Percentiles rank a stretch among this genome's conserved stretches.
Conservation (phyloP, 179 eudicot species). For the Beta corolliflora region DNA sequence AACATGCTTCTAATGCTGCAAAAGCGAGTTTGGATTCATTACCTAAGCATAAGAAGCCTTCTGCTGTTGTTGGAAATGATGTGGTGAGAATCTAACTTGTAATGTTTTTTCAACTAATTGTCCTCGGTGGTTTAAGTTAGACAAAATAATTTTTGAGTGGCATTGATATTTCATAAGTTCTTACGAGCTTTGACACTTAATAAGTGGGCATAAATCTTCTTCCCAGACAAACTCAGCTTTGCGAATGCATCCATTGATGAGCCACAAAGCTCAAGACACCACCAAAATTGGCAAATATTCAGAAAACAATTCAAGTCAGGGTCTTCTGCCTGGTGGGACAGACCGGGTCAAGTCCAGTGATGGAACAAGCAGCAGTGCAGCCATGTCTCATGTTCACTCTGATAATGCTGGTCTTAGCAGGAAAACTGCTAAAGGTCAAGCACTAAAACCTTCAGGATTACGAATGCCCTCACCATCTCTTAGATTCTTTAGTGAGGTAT, state of each 20-base stretch:
- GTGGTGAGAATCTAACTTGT: conserved; percentile 41
- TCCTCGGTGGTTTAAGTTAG: not conserved
- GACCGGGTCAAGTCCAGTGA: conserved; percentile 31
- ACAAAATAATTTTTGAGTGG: not conserved
- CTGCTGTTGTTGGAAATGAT: conserved; percentile 39
- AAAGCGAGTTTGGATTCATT: conserved; percentile 32
- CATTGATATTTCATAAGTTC: not conserved
- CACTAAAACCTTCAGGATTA: conserved; percentile 73
- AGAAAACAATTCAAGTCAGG: conserved; percentile 32
- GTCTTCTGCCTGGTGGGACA: conserved; percentile 26
- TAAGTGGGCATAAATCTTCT: not conserved
- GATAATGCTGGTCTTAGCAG: conserved; percentile 21
- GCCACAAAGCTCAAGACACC: conserved; percentile 23
- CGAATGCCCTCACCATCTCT: conserved; percentile 93
- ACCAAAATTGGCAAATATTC: conserved; percentile 22
- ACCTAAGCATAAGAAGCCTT: conserved; percentile 37
- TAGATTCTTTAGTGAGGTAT: conserved; percentile 81
- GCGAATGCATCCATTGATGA: conserved; percentile 27
- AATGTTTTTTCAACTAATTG: conserved; percentile 1
- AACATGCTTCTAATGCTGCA: conserved; percentile 33
- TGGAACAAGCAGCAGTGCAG: conserved; percentile 30
- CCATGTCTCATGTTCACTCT: conserved; percentile 28
- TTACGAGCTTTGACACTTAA: not conserved
- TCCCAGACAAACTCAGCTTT: conserved; percentile 34
- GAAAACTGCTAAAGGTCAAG: conserved; percentile 34